A percentile compares a stretch with the other conserved stretches of the same genome.
Evolutionary conservation across 75 land plant genomes (phyloP).

Genomic region (Sequoia sempervirens): DNA sequence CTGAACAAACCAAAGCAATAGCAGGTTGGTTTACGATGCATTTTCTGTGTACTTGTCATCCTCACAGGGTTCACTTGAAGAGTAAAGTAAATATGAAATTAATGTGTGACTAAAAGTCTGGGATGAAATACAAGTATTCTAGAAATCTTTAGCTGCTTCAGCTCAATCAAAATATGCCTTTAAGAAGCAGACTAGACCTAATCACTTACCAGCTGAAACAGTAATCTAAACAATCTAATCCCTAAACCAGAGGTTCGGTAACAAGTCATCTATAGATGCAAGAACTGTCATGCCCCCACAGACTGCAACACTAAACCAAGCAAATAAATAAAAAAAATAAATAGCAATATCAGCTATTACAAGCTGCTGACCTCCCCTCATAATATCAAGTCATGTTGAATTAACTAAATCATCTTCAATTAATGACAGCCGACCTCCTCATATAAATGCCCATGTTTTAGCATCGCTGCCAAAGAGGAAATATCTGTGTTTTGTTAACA

Average conservation of each 20-base stretch:
- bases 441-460: too few relatives aligned
- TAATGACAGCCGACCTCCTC: too few relatives aligned
- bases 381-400: too few relatives aligned
- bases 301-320: too few relatives aligned
- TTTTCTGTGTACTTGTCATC: background rate
- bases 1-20: slow-evolving; percentile 81
- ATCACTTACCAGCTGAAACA: background rate
- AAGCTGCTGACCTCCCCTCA: too few relatives aligned
- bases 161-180: background rate
- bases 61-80: background rate
- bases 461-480: too few relatives aligned
- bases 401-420: too few relatives aligned
- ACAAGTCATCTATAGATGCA: background rate
- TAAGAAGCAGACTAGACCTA: background rate
- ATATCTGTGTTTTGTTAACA: too few relatives aligned
- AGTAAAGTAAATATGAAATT: background rate
- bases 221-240: background rate
- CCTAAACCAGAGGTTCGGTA: background rate
- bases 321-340: too few relatives aligned
- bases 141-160: background rate
- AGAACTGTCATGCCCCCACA: background rate
- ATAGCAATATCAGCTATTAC: too few relatives aligned
- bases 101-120: background rate
- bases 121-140: background rate
- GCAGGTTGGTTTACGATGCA: slow-evolving; percentile 41